Evolutionary conservation across 1,284 basidiomycete species (phyloP).

Genomic region (Melampsora larici-populina): DNA sequence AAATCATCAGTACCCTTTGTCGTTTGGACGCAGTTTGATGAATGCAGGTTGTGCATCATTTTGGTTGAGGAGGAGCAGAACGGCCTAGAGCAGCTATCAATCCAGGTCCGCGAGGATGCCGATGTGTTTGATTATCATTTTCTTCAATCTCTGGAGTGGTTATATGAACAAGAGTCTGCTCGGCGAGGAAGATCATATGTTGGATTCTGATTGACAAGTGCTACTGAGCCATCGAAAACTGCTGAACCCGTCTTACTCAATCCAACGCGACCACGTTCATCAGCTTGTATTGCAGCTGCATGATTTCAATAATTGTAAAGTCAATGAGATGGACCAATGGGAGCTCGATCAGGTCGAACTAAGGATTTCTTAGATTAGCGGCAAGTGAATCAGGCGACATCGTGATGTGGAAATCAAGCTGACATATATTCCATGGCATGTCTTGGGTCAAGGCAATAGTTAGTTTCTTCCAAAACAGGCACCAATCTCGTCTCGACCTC

Average conservation of each 20-base stretch:
- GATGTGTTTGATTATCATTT: slow-evolving; percentile 34
- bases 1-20: slow-evolving; percentile 89
- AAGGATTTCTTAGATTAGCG: slow-evolving; percentile 98
- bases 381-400: no score
- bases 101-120: slow-evolving; percentile 23
- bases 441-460: no score
- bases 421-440: no score
- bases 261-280: slow-evolving; percentile 53
- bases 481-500: no score
- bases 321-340: slow-evolving; percentile 90
- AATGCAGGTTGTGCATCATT: slow-evolving; percentile 61
- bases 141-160: slow-evolving; percentile 10
- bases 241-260: slow-evolving; percentile 26
- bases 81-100: slow-evolving; percentile 42
- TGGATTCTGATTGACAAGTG: slow-evolving; percentile 9
- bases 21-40: slow-evolving; percentile 69
- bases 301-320: slow-evolving; percentile 93
- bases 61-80: slow-evolving; percentile 50
- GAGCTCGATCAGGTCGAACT: slow-evolving; percentile 88
- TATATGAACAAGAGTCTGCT: slow-evolving; percentile 58
- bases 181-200: slow-evolving; percentile 52
- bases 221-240: slow-evolving; percentile 12
- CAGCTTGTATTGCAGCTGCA: slow-evolving; percentile 74
- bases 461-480: no score
- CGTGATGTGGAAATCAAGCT: no score